phyloP scores from a whole-genome alignment of 2,329 filamentous ascomycete genomes.

The Ploettnerulaceae sp. region DNA sequence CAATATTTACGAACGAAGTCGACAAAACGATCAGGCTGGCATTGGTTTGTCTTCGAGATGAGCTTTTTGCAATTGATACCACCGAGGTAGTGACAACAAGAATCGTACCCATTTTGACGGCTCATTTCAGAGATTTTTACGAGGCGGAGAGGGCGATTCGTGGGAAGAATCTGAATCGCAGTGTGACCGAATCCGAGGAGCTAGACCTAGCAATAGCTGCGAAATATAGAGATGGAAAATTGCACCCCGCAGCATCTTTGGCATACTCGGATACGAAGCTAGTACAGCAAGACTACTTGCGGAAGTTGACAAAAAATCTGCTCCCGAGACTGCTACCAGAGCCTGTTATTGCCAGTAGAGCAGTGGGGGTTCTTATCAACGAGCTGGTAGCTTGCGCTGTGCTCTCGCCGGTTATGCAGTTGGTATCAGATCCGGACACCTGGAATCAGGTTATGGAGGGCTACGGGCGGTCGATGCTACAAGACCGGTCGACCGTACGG shows the following conservation, averaged over 20 bases:
- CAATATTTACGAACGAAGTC: constrained; percentile 79
- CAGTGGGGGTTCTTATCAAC: constrained; percentile 74
- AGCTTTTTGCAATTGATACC: constrained; percentile 71
- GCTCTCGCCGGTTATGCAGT: constrained; percentile 71
- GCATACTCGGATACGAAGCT: constrained; percentile 79
- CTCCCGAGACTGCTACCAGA: constrained; percentile 71
- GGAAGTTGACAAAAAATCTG: constrained; percentile 66
- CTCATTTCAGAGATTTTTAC: constrained; percentile 85
- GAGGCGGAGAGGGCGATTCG: constrained; percentile 83
- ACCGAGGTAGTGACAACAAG: constrained; percentile 78
- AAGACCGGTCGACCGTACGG: constrained; percentile 91
- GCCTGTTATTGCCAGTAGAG: constrained; percentile 70
- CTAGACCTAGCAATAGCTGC: constrained; percentile 91
- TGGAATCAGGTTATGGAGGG: constrained; percentile 97
- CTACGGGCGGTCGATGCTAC: constrained; percentile 78
- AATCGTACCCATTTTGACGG: constrained; percentile 81
- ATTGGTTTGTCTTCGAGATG: constrained; percentile 64
- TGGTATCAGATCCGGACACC: constrained; percentile 85
- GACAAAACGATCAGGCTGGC: constrained; percentile 74
- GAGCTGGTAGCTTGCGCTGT: constrained; percentile 95
- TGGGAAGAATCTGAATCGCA: constrained; percentile 81
- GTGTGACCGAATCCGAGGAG: constrained; percentile 93
- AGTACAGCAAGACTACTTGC: constrained; percentile 83
- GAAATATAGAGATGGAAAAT: constrained; percentile 82
- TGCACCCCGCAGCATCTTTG: constrained; percentile 81